Evolutionary conservation across 495 filamentous ascomycete genomes (phyloP).

Genomic region (Schizothecium vesticola): DNA sequence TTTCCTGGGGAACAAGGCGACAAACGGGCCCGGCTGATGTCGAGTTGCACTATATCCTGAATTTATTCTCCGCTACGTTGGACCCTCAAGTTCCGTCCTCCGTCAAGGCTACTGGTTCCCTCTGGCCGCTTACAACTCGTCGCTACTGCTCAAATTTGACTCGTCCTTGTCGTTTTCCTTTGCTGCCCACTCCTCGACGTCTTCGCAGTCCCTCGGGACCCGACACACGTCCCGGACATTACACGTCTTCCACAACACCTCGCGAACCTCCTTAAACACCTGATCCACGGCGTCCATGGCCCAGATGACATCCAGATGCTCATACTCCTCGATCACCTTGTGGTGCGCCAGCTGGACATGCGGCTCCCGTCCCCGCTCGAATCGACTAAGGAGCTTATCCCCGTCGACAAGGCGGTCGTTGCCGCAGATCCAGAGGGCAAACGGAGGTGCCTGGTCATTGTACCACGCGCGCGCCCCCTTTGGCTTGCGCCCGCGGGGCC

Average conservation of each 20-base stretch:
- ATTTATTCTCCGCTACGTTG: background rate
- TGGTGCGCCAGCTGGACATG: constrained; percentile 73
- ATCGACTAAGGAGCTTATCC: constrained; percentile 61
- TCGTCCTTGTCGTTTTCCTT: constrained; percentile 13
- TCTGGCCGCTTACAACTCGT: constrained; percentile 5
- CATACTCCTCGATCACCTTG: constrained; percentile 83
- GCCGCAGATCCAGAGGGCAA: constrained; percentile 86
- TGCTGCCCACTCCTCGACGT: constrained; percentile 33
- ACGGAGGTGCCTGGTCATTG: constrained; percentile 68
- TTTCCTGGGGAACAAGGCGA: background rate
- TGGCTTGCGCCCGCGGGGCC: constrained; percentile 22
- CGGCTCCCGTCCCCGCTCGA: constrained; percentile 75
- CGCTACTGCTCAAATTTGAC: constrained; percentile 26
- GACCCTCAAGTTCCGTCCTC: background rate
- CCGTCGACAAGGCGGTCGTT: constrained; percentile 84
- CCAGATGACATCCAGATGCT: constrained; percentile 96
- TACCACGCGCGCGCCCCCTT: constrained; percentile 68
- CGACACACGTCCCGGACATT: constrained; percentile 52
- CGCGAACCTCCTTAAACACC: constrained; percentile 73
- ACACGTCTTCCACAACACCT: constrained; percentile 76
- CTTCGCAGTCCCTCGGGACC: constrained; percentile 59
- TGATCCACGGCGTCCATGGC: constrained; percentile 84
- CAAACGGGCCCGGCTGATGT: background rate
- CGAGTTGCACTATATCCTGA: background rate
- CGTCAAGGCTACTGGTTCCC: background rate